Evolutionary conservation across 2,329 filamentous ascomycete genomes (phyloP).

Genomic region (Dactylella cylindrospora): DNA sequence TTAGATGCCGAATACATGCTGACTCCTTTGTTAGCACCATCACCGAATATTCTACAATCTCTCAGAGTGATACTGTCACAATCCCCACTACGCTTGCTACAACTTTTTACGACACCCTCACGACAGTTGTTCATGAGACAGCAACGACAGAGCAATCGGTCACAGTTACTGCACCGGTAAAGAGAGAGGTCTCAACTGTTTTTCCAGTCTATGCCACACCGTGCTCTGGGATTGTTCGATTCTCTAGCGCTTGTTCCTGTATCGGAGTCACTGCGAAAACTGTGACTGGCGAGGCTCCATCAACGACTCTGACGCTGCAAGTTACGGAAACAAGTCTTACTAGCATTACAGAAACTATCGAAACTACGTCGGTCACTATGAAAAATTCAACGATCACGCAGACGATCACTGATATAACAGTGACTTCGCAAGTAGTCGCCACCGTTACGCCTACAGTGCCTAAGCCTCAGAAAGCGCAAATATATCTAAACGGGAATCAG

Average conservation of each 20-base stretch:
- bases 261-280: constrained; percentile 9
- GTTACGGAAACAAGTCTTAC: constrained; percentile 3
- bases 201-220: constrained; percentile 7
- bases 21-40: neutral
- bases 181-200: neutral
- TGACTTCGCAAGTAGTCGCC: neutral
- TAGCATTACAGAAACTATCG: neutral
- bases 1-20: neutral
- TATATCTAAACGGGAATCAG: neutral
- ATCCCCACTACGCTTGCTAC: constrained; percentile 3
- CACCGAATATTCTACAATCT: constrained; percentile 6
- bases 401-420: constrained; percentile 2
- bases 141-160: neutral
- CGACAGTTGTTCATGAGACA: neutral
- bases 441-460: neutral
- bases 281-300: neutral
- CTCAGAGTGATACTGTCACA: constrained; percentile 3
- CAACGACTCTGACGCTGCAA: constrained; percentile 14
- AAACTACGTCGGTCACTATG: constrained; percentile 10
- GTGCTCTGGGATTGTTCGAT: constrained; percentile 3
- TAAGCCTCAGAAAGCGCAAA: neutral
- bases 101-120: constrained; percentile 5
- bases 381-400: constrained; percentile 3
- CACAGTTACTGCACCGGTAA: neutral
- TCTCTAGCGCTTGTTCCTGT: constrained; percentile 23